Evolutionary conservation across 1,284 basidiomycete species (phyloP), one percentile per base, ranked within the genome.

Genomic region (Rhizoctonia solani): DNA sequence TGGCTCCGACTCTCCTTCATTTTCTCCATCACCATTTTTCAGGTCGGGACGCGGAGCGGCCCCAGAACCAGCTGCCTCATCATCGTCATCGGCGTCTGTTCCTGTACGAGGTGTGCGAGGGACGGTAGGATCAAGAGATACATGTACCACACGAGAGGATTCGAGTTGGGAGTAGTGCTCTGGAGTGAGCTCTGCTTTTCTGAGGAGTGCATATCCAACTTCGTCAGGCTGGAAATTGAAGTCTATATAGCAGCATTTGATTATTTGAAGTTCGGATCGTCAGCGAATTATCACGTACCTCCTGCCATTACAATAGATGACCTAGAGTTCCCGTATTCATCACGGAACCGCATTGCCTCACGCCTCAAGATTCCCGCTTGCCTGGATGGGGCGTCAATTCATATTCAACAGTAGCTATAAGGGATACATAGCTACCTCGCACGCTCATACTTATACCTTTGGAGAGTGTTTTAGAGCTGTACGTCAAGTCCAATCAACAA

Each of bases 151-250:
- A 47, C 88, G 85, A 4, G 93, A 96, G 3, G 76, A 72, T 2
- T 78, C 73, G 14, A 98, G 79, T 14, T 78, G 77, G 11, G 82
- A 77, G 70, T 81, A 75, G 67, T 93, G 88, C 5, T 77, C 76
- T 0, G 79, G 72, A 1, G 85, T 79, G 29, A 95, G 75, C 9
- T 81, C 72, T 67, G 85, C 81, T 13, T 85, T 83, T 1, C 87
- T 83, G 9, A 96, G 76, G n/a, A 98, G 81, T 23, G 89, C 85
- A 75, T 99, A 98, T 0, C 87, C 87, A 1, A 90, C 82, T 74
- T 97, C 95, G 70, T 85, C 84, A 0, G 96, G 96, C 39, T 87
- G 80, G 63, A 94, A 94, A 77, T 98, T 98, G 78, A 98, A 94
- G 76, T 98, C 96, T 95, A 71, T 32, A 25, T 14, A 65, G 53